Evolutionary conservation across 495 filamentous ascomycete species (phyloP), one percentile per base, ranked within the genome.

Genomic region (Annulohypoxylon nitens): DNA sequence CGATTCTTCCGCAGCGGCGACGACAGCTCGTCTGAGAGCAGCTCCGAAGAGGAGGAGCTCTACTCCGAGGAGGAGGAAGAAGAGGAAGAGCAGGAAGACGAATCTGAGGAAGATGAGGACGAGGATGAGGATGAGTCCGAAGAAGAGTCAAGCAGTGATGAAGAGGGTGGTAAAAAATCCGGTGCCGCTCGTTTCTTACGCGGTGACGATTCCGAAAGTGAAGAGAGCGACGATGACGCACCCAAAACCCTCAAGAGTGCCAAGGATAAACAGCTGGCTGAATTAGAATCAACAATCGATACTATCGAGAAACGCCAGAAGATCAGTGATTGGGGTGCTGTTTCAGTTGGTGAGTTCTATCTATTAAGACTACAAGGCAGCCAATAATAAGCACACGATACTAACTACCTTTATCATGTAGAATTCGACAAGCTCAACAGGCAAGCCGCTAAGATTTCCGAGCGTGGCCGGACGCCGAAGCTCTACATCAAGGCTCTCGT

Each of bases 391-490:
- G 11, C 48, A 11, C 23, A 34, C 33, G 12, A 30, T 43, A 9
- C 59, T 71, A 18, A 61, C 25, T 53, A 69, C 25, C 11, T 67
- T 10, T 10, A 14, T 60, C 18, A 47, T 61, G 11, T 75, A 97
- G 95, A 98, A 82, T 98, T 97, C 86, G 96, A 99, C 81, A 97
- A 95, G 86, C 88, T 99, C 78, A 98, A 97, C 85, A 90, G 94
- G 62, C 92, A 97, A 81, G 88, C 97, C 57, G 81, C 87, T 67
- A 95, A 94, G 82, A 87, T 96, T 55, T 88, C 86, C 69, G 89
- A 93, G 82, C 86, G 90, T 57, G 91, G 92, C 66, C 90, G 91
- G 72, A 86, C 89, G 33, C 97, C 97, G 12, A 97, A 95, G 84
- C 78, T 92, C 60, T 99, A 97, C 82, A 88, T 99, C 83, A 94